Base-by-base conservation (phyloP, 78 protist genomes). In the Dictyostelium intermedium region DNA sequence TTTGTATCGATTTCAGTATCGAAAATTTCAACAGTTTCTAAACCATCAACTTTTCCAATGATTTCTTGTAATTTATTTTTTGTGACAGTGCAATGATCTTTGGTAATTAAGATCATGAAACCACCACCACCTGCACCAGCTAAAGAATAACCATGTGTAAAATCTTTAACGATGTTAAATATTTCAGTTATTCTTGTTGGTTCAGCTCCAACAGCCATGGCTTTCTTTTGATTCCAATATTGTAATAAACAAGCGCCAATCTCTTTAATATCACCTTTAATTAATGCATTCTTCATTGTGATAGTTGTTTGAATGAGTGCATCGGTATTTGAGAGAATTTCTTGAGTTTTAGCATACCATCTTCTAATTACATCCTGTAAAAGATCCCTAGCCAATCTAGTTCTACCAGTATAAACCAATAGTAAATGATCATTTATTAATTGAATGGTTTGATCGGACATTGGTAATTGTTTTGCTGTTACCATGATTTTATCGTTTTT, bases 101-200 rank as follows among this genome's bases (percentile, higher is more conserved):
- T 83, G 37, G 92, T 95, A 25, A 96, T 80, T 18, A 35, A 27
- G 8, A 92, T 9, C 85, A 96, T 23, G 74, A 96, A 96, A 7
- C 98, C 98, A 72, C 98, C 98, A 10, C 97, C 98, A 18, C 98
- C 98, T 3, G 98, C 97, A 63, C 98, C 98, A 1, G 84, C 83
- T 34, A 96, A 72, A 25, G 97, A 39, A 20, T 74, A 47, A 20
- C 98, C 98, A 60, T 96, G 69, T 0, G 45, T 35, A 25, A n/a
- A 43, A 23, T 76, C 92, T 1, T 30, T 41, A 1, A 92, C 18
- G 11, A 35, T 4, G 10, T 56, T 20, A 25, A 61, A 23, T 8
- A 96, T 35, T 14, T 89, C 34, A 1, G 70, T n/a, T 37, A 96
- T 87, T 9, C 69, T 56, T 0, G 84, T 61, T 23, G 97, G 95